Conservation (phyloP, 2,329 filamentous ascomycete species). For the Aspergillus novofumigatus region DNA sequence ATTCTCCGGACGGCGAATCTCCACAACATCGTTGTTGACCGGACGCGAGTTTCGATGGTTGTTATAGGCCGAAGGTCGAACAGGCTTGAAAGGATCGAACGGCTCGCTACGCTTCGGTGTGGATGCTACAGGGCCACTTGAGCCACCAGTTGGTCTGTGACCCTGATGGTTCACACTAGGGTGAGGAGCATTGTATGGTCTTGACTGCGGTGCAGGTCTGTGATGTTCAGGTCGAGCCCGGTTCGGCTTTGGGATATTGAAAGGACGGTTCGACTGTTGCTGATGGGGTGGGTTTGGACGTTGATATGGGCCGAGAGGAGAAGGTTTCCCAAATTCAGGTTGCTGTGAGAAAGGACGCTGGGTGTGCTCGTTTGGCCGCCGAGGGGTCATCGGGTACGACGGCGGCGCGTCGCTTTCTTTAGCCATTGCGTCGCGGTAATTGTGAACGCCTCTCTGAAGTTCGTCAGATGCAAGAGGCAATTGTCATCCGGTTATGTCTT, state of each 20-base stretch:
- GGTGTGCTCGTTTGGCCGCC: slow-evolving; percentile 32
- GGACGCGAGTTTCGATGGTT: slow-evolving; percentile 22
- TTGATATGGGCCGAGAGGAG: slow-evolving; percentile 47
- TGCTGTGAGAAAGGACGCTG: slow-evolving; percentile 34
- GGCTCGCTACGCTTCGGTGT: slow-evolving; percentile 26
- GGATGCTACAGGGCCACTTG: slow-evolving; percentile 15
- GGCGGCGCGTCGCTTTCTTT: slow-evolving; percentile 47
- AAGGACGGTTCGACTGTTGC: slow-evolving; percentile 39
- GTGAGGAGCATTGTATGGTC: slow-evolving; percentile 17
- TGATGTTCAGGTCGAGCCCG: slow-evolving; percentile 50
- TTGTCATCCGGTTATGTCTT: background rate
- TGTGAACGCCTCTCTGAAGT: background rate
- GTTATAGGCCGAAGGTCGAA: slow-evolving; percentile 35
- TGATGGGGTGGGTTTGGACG: slow-evolving; percentile 25
- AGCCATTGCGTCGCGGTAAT: slow-evolving; percentile 38
- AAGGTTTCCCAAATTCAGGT: slow-evolving; percentile 57
- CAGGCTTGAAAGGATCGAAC: slow-evolving; percentile 39
- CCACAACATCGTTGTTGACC: slow-evolving; percentile 32
- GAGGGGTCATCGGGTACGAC: slow-evolving; percentile 31
- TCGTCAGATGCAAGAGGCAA: background rate
- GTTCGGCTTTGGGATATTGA: slow-evolving; percentile 51
- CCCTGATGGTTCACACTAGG: slow-evolving; percentile 10
- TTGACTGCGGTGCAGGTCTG: slow-evolving; percentile 26
- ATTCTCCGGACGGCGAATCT: slow-evolving; percentile 49
- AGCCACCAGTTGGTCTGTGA: slow-evolving; percentile 16